Evolutionary conservation across 2,329 filamentous ascomycete species (phyloP), one percentile per base, ranked within the genome.

Genomic region (Fusarium chlamydosporum): DNA sequence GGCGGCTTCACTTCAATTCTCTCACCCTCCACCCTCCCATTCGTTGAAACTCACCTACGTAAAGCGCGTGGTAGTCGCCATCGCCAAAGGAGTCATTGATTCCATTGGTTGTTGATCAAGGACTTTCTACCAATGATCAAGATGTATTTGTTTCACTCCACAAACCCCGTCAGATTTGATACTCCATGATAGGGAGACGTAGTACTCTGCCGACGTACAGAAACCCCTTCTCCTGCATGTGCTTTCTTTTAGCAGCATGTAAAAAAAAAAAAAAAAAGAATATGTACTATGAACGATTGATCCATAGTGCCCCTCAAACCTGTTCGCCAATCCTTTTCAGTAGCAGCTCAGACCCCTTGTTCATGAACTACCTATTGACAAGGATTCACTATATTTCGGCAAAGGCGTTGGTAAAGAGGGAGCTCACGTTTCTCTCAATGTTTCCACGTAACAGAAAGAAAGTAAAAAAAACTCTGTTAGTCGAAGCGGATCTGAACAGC

Each of bases 41-140:
- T 76, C 71, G 73, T 50, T 69, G 12, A 54, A 65, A 68, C 29
- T 31, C 42, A 8, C 41, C 41, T 54, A 57, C 53, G 56, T 43
- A 74, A 73, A 72, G 68, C 70, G 70, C 70, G 70, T 56, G 52
- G 54, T 34, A 68, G 38, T 72, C 61, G 61, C 64, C 62, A 48
- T 63, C 56, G 26, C 18, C 35, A 43, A 54, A 41, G 35, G 46
- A 60, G 54, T 66, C 58, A 31, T 45, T 7, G 7, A 58, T 68
- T 29, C 59, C 56, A 74, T 74, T 74, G 72, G 72, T n/a, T 29
- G 42, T 52, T 34, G 42, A 35, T 51, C 45, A 50, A 45, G 15
- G 43, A 60, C 34, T 74, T 73, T 74, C 72, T 73, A 38, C 72
- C 72, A 74, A 74, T 74, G 54, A 67, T 42, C 33, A 18, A 37